Conservation (phyloP, 495 filamentous ascomycete genomes). For the Trichoderma gamsii region DNA sequence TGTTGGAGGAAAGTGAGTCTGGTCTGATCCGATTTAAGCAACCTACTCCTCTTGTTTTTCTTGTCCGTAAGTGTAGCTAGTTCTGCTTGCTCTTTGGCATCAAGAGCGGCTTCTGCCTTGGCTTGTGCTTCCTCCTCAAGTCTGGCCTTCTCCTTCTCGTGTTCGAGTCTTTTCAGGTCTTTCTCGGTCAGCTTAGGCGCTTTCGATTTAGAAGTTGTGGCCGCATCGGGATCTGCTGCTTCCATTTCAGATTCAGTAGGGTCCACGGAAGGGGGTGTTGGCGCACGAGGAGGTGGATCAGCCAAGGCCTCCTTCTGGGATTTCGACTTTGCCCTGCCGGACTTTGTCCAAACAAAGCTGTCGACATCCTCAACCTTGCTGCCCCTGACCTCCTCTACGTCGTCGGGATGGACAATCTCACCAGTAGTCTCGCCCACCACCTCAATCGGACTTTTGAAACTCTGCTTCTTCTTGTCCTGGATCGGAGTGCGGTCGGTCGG, state of each 20-base stretch:
- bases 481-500: conserved; percentile 18
- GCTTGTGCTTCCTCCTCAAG: conserved; percentile 2
- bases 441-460: conserved; percentile 37
- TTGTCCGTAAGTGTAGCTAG: conserved; percentile 25
- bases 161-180: conserved; percentile 28
- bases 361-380: conserved; percentile 32
- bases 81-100: conserved; percentile 30
- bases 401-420: conserved; percentile 33
- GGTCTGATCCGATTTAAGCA: conserved; percentile 30
- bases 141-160: conserved; percentile 24
- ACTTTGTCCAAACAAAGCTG: conserved; percentile 25
- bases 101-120: conserved; percentile 22
- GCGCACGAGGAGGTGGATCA: conserved; percentile 22
- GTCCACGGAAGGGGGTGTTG: conserved; percentile 23
- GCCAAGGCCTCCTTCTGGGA: conserved; percentile 30
- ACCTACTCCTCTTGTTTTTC: conserved; percentile 22
- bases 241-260: conserved; percentile 16
- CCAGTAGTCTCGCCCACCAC: conserved; percentile 31
- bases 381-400: conserved; percentile 37
- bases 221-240: conserved; percentile 16
- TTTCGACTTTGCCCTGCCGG: conserved; percentile 35
- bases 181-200: conserved; percentile 28
- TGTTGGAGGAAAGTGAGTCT: conserved; percentile 33
- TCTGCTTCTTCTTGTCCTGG: conserved; percentile 41
- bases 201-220: conserved; percentile 19